Conservation (phyloP, 345 rosid genomes). For the Gossypium stocksii region DNA sequence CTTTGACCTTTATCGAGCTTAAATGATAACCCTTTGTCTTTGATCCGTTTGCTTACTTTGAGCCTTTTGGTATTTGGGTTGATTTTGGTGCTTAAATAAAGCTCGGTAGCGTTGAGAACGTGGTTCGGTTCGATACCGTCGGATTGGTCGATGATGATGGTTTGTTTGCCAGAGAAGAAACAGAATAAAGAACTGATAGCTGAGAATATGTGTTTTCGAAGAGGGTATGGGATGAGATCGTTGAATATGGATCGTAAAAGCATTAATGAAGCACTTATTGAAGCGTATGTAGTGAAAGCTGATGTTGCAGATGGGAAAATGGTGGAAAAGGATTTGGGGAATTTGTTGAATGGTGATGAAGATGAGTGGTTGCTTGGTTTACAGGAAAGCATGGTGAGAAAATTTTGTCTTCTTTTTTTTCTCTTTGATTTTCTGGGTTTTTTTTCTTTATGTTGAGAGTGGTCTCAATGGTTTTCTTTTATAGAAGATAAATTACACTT, state of each 20-base stretch:
- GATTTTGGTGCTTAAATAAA: slow-evolving; percentile 43
- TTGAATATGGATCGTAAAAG: background rate
- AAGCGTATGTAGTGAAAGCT: background rate
- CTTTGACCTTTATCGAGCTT: background rate
- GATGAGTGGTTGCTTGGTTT: background rate
- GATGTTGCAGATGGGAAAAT: background rate
- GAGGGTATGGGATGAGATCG: slow-evolving; percentile 3
- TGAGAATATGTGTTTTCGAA: background rate
- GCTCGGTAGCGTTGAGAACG: slow-evolving; percentile 42
- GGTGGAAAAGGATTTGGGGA: background rate
- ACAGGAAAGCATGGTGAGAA: background rate
- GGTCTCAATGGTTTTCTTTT: background rate
- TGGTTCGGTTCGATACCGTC: slow-evolving; percentile 31
- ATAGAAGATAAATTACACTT: background rate
- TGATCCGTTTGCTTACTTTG: slow-evolving; percentile 32
- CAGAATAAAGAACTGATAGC: background rate
- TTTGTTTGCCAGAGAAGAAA: background rate
- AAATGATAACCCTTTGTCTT: background rate
- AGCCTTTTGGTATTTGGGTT: slow-evolving; percentile 34
- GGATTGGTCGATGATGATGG: slow-evolving; percentile 31
- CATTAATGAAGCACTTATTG: background rate
- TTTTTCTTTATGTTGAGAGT: background rate
- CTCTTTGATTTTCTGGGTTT: background rate
- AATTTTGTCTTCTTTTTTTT: background rate
- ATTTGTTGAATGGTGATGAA: background rate